A percentile compares a stretch with the other conserved stretches of the same genome.
These are phyloP conservation scores for Euclidium syriacum DNA, from an alignment of 345 rosid species.

Conservation along the genomic window DNA sequence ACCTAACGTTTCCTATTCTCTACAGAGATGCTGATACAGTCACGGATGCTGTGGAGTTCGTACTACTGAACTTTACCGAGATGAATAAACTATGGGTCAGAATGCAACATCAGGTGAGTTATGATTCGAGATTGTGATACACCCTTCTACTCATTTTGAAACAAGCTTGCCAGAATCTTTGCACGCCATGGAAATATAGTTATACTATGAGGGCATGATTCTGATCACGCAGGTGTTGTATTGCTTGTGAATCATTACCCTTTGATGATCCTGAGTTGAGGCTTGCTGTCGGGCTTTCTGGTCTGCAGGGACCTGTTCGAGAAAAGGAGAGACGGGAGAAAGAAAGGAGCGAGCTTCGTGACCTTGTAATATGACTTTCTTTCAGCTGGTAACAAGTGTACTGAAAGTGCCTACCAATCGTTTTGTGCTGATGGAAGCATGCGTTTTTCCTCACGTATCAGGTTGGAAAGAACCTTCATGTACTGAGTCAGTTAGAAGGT, in stretches of 20 bases:
- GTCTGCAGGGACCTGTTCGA: conserved; percentile 99
- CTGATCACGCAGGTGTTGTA: conserved; percentile 95
- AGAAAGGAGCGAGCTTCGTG: conserved; percentile 99
- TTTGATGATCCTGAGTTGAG: conserved; percentile 97
- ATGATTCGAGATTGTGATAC: conserved; percentile 55
- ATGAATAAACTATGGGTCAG: conserved; percentile 99
- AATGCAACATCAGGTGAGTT: conserved; percentile 99
- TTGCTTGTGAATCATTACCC: conserved; percentile 92
- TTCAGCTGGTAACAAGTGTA: conserved; percentile 43
- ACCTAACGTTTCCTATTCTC: conserved; percentile 1
- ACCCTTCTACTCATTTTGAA: conserved; percentile 60
- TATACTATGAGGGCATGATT: conserved; percentile 85
- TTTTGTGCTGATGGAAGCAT: conserved; percentile 32
- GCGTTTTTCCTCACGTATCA: conserved; percentile 34
- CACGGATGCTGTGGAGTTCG: conserved; percentile 90
- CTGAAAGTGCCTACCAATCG: conserved; percentile 33
- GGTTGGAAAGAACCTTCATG: conserved; percentile 99
- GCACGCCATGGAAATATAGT: conserved; percentile 64
- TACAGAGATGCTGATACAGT: conserved; percentile 95
- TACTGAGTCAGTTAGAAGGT: conserved; percentile 97
- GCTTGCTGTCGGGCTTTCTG: conserved; percentile 98
- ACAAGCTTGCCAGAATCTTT: conserved; percentile 57
- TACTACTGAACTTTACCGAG: conserved; percentile 94
- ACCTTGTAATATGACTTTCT: conserved; percentile 82
- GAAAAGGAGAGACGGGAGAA: conserved; percentile 97